A percentile compares a stretch with the other conserved stretches of the same genome.
Evolutionary conservation across 1,139 yeast genomes (phyloP).

Genomic region (Geotrichum macrosporum): DNA sequence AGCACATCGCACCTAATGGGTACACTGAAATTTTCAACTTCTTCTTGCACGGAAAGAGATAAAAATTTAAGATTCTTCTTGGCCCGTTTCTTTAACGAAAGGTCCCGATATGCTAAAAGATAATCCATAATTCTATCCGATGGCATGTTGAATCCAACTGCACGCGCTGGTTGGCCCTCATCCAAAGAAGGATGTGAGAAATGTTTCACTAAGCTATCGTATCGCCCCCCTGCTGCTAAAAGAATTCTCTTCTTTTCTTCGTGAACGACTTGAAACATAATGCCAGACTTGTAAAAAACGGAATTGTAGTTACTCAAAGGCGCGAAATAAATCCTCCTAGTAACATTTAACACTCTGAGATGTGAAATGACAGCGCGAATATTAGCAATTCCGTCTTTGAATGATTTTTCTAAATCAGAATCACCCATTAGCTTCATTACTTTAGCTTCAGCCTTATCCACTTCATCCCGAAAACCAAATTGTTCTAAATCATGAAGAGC

Average conservation of each 20-base stretch:
- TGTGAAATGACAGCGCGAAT: conserved; percentile 54
- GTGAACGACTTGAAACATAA: conserved; percentile 83
- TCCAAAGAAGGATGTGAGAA: conserved; percentile 52
- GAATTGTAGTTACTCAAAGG: conserved; percentile 83
- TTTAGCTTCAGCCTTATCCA: conserved; percentile 59
- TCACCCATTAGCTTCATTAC: conserved; percentile 69
- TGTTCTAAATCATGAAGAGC: conserved; percentile 73
- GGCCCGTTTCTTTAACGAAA: conserved; percentile 23
- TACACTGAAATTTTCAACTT: conserved; percentile 23
- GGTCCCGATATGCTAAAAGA: conserved; percentile 41
- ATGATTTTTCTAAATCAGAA: conserved; percentile 57
- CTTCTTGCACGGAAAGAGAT: conserved; percentile 21
- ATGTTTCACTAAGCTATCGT: conserved; percentile 64
- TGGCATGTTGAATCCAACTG: conserved; percentile 81
- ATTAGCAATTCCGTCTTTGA: conserved; percentile 61
- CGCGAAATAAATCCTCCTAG: conserved; percentile 46
- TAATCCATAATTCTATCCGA: conserved; percentile 55
- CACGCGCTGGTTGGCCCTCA: conserved; percentile 47
- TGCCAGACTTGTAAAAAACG: conserved; percentile 68
- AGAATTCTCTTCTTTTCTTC: conserved; percentile 50
- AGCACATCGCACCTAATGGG: conserved; percentile 68
- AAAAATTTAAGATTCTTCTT: conserved; percentile 25
- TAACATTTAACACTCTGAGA: conserved; percentile 57
- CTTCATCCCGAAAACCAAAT: conserved; percentile 69
- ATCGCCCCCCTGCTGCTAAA: conserved; percentile 89